These are phyloP conservation scores for Hyphochytrium catenoides DNA, from an alignment of 352 stramenopile species.

Conservation along the genomic window DNA sequence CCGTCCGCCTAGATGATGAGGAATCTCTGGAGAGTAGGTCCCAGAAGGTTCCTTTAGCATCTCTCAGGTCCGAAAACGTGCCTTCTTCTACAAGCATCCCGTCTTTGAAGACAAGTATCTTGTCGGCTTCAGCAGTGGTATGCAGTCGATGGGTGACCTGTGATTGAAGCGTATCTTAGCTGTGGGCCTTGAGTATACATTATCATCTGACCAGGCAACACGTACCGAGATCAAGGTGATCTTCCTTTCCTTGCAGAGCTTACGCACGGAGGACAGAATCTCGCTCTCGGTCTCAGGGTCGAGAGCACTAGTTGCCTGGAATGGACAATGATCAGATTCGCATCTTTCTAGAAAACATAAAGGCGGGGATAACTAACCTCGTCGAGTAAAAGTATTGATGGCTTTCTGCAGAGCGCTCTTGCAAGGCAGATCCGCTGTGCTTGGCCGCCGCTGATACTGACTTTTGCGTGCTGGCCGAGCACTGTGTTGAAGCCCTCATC, in stretches of 20 bases:
- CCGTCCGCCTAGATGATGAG: too few relatives aligned
- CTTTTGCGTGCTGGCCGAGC: slow-evolving; percentile 57
- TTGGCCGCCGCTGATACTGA: slow-evolving; percentile 53
- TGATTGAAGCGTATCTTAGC: background rate
- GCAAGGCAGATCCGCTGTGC: slow-evolving; percentile 58
- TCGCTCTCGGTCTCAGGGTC: slow-evolving; percentile 3
- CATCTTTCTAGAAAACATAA: background rate
- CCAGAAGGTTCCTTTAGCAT: too few relatives aligned
- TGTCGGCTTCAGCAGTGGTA: slow-evolving; percentile 3
- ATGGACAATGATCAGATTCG: slow-evolving; percentile 3
- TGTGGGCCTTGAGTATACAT: background rate
- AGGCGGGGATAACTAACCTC: too few relatives aligned
- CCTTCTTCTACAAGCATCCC: slow-evolving; percentile 2
- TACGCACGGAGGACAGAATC: slow-evolving; percentile 1
- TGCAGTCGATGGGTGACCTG: slow-evolving; percentile 4
- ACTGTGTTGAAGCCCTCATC: slow-evolving; percentile 55
- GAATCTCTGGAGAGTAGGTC: too few relatives aligned
- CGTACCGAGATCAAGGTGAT: slow-evolving; percentile 3
- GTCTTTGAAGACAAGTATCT: slow-evolving; percentile 3
- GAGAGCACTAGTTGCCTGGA: slow-evolving; percentile 4
- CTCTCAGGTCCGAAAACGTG: too few relatives aligned
- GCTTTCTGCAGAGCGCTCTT: slow-evolving; percentile 17
- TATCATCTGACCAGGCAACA: background rate
- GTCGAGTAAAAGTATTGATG: background rate
- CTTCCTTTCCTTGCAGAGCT: background rate